Evolutionary conservation across 2,329 filamentous ascomycete genomes (phyloP).

Genomic region (Beauveria brongniartii): DNA sequence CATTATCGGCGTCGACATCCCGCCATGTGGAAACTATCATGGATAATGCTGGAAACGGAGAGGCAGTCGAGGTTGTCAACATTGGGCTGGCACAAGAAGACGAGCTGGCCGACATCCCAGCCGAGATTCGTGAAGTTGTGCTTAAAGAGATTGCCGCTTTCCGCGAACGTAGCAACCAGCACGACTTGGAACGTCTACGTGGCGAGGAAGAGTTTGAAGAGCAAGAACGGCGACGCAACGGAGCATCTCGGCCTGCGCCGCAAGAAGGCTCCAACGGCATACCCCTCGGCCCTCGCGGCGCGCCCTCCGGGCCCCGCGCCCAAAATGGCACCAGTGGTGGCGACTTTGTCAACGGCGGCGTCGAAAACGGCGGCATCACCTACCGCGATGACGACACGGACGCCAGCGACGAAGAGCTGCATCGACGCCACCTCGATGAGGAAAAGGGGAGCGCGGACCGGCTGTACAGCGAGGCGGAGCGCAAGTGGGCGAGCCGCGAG

Average conservation of each 20-base stretch:
- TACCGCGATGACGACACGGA: constrained; percentile 78
- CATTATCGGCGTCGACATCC: constrained; percentile 35
- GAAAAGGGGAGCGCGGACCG: constrained; percentile 71
- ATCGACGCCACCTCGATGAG: constrained; percentile 62
- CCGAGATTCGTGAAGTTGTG: constrained; percentile 92
- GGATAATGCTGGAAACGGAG: constrained; percentile 55
- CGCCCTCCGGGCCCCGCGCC: constrained; percentile 57
- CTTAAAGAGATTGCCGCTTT: constrained; percentile 92
- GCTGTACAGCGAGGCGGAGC: constrained; percentile 74
- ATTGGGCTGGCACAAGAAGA: constrained; percentile 85
- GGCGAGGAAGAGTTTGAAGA: constrained; percentile 90
- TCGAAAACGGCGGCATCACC: constrained; percentile 43
- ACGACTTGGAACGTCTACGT: constrained; percentile 80
- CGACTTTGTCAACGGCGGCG: constrained; percentile 63
- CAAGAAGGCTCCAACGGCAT: constrained; percentile 57
- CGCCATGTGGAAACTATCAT: constrained; percentile 66
- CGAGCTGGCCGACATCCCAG: constrained; percentile 88
- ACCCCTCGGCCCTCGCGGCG: constrained; percentile 33
- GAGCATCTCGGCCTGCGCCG: constrained; percentile 50
- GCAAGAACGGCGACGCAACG: constrained; percentile 68
- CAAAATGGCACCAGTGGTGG: constrained; percentile 54
- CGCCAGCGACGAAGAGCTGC: constrained; percentile 78
- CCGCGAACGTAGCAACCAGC: constrained; percentile 78
- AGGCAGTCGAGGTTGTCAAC: constrained; percentile 76
- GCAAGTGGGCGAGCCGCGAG: constrained; percentile 86